A percentile compares a stretch with the other conserved stretches of the same genome.
Conservation (phyloP, 371 early-diverging fungal genomes). For the Rhizopus microsporus region DNA sequence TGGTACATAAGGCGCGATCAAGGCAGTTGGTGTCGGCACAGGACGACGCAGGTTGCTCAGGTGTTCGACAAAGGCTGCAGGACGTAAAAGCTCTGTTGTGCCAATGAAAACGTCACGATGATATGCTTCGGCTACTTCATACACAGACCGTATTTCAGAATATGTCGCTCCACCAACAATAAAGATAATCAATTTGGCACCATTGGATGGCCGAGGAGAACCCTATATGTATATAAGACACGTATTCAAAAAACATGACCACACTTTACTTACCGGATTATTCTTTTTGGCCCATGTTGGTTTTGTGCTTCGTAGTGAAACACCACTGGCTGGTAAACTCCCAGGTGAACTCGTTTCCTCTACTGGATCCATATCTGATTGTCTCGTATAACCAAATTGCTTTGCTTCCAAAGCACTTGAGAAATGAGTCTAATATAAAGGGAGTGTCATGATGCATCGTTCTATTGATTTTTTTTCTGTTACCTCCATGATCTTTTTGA, state of each 20-base stretch:
- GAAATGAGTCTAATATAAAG: slow-evolving; percentile 50
- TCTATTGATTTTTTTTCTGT: not conserved
- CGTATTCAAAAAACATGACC: not conserved
- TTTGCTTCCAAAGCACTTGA: slow-evolving; percentile 51
- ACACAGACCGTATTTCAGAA: slow-evolving; percentile 86
- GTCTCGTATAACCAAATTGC: slow-evolving; percentile 61
- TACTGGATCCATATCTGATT: slow-evolving; percentile 48
- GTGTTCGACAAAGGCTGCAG: slow-evolving; percentile 72
- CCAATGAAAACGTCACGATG: slow-evolving; percentile 85
- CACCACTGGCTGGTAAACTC: slow-evolving; percentile 45
- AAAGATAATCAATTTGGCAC: slow-evolving; percentile 67
- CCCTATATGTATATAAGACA: slow-evolving; percentile 15
- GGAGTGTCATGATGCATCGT: not conserved
- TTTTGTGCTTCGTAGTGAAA: slow-evolving; percentile 50
- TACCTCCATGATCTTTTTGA: slow-evolving; percentile 59
- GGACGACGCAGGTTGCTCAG: slow-evolving; percentile 48
- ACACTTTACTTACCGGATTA: slow-evolving; percentile 20
- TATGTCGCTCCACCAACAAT: slow-evolving; percentile 92
- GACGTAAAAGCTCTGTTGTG: slow-evolving; percentile 76
- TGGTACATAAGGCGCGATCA: slow-evolving; percentile 45
- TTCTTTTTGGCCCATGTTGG: slow-evolving; percentile 44
- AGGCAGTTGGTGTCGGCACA: slow-evolving; percentile 20
- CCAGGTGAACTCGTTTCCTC: slow-evolving; percentile 33
- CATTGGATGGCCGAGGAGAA: slow-evolving; percentile 20
- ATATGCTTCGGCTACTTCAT: slow-evolving; percentile 74